Evolutionary conservation across 2,329 filamentous ascomycete genomes (phyloP), one percentile per base, ranked within the genome.

Genomic region (Neoarthrinium moseri): DNA sequence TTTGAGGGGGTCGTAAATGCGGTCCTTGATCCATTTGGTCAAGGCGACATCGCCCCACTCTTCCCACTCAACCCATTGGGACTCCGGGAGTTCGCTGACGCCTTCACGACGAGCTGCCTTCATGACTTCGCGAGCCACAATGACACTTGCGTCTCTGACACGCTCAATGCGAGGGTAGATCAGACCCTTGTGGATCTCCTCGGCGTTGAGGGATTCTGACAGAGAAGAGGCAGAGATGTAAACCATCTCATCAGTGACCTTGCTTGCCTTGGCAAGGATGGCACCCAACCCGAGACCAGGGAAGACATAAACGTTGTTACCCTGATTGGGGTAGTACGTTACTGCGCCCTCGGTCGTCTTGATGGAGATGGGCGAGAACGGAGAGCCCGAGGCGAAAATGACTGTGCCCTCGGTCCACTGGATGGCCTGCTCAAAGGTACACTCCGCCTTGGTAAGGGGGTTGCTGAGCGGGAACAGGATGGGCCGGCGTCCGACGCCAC

Each of bases 381-480:
- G 94, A 39, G 91, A 96, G 52, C 94, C 94, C 5, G 91, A 96
- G 41, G 94, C 94, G 63, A 99, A 99, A 65, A 99, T 83, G 59
- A 84, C 91, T 45, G 84, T 89, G 51, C 92, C 92, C 48, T 97
- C 87, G 10, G 92, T 97, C 84, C 92, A 84, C 60, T 84, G 81
- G 61, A 97, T 80, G 13, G 94, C 94, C 63, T 94, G 88, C 75
- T 96, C 91, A 61, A 95, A 97, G 13, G 90, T 96, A 74, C 94
- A 97, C 73, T 99, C 94, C 7, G 92, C 95, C 77, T 97, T 96
- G 71, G 87, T 91, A 42, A 91, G 84, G 40, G 94, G 94, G 74
- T 99, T 97, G 70, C 89, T 95, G 34, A 99, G 84, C 45, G 92
- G 92, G 83, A 99, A 97, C 60, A 96, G 86, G 62, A 95, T 92